phyloP scores from a whole-genome alignment of 768 basidiomycete species.

The Naganishia friedmannii region DNA sequence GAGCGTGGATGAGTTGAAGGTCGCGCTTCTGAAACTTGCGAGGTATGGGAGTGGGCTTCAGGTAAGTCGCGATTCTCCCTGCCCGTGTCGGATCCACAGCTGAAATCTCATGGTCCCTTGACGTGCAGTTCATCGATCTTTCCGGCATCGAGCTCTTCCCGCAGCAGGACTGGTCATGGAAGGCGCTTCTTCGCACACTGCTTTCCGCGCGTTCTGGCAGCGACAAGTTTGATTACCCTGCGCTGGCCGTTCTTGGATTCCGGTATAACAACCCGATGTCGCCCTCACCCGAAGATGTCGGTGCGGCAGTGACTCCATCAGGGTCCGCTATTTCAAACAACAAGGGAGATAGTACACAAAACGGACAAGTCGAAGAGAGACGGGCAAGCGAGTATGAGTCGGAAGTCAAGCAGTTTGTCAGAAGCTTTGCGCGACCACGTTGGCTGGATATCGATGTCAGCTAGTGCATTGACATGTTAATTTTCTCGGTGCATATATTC shows the following conservation, averaged over 20 bases:
- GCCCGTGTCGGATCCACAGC: neutral
- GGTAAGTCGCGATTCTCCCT: neutral
- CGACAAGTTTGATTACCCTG: conserved; percentile 1
- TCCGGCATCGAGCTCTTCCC: conserved; percentile 11
- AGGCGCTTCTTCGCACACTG: conserved; percentile 5
- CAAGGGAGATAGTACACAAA: neutral
- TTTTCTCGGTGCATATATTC: too few relatives aligned
- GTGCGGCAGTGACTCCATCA: too few relatives aligned
- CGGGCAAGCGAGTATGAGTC: neutral
- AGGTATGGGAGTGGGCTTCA: conserved; percentile 15
- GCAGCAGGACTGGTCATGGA: neutral
- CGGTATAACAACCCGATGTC: neutral
- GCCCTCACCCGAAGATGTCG: too few relatives aligned
- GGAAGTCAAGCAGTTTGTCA: too few relatives aligned
- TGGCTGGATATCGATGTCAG: neutral
- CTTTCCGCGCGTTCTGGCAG: neutral
- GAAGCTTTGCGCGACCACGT: too few relatives aligned
- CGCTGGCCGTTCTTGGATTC: neutral
- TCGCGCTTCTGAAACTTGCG: conserved; percentile 5
- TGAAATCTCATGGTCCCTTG: neutral
- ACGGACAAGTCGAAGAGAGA: neutral
- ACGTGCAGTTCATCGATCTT: conserved; percentile 13
- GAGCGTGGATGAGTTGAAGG: conserved; percentile 15
- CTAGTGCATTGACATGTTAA: too few relatives aligned
- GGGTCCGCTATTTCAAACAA: too few relatives aligned